These are phyloP conservation scores for Saccharomycopsis hybrid DNA, from an alignment of 1,139 yeast species.

Conservation along the genomic window DNA sequence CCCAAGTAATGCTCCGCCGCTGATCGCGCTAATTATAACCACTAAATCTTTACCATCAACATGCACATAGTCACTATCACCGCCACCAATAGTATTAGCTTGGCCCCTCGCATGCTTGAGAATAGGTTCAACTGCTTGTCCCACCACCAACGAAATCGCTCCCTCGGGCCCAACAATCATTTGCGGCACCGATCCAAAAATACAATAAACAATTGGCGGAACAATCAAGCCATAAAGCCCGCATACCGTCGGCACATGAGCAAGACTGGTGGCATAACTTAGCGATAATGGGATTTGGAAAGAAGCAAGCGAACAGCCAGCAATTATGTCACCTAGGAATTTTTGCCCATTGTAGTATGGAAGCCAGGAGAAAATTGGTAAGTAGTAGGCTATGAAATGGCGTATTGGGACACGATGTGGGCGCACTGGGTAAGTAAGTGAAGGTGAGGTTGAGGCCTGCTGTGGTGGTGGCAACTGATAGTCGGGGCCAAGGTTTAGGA, in stretches of 20 bases:
- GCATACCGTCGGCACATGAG: constrained; percentile 83
- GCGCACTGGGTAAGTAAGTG: too few species aligned
- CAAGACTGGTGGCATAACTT: constrained; percentile 75
- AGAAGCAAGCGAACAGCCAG: constrained; percentile 84
- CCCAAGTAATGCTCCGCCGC: constrained; percentile 69
- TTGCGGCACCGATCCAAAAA: constrained; percentile 90
- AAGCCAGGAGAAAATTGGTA: constrained; percentile 80
- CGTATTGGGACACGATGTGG: too few species aligned
- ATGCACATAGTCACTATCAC: constrained; percentile 19
- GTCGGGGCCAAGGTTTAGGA: too few species aligned
- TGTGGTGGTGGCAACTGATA: too few species aligned
- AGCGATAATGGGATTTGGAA: constrained; percentile 87
- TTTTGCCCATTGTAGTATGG: constrained; percentile 47
- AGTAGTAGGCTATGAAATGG: constrained; percentile 41
- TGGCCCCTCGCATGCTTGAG: constrained; percentile 40
- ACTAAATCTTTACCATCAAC: constrained; percentile 42
- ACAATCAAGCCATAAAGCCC: constrained; percentile 80
- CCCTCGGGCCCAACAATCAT: constrained; percentile 98
- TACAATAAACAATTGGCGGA: constrained; percentile 74
- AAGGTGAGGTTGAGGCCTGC: too few species aligned
- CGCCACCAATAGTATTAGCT: constrained; percentile 8
- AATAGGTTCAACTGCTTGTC: constrained; percentile 77
- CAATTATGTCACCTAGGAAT: constrained; percentile 69
- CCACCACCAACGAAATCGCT: constrained; percentile 84
- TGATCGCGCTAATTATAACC: constrained; percentile 65